Evolutionary conservation across 176 grass and related monocot species (phyloP).

Genomic region (Oryza officinalis): DNA sequence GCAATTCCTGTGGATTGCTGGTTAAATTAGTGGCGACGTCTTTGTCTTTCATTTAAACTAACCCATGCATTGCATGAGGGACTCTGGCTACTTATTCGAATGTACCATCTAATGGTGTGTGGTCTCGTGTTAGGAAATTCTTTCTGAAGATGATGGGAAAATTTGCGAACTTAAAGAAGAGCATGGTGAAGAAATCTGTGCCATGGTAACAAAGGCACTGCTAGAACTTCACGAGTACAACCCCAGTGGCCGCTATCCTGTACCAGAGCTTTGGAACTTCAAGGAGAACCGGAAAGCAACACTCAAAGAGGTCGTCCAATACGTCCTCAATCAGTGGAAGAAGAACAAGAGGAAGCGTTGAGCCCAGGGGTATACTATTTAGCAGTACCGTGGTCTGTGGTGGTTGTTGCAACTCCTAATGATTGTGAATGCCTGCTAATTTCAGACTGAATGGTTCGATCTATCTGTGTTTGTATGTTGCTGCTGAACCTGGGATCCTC

Average conservation of each 20-base stretch:
- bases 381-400: background rate
- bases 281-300: conserved; percentile 36
- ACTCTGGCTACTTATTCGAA: background rate
- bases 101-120: background rate
- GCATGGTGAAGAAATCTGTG: conserved; percentile 42
- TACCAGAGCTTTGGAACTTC: conserved; percentile 52
- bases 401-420: background rate
- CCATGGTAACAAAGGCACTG: conserved; percentile 41
- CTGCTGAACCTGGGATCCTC: background rate
- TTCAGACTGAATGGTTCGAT: background rate
- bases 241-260: conserved; percentile 39
- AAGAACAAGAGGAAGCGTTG: conserved; percentile 27
- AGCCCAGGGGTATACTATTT: background rate
- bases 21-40: background rate
- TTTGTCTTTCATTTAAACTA: background rate
- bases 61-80: background rate
- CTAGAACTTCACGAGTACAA: conserved; percentile 65
- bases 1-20: background rate
- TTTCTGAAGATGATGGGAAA: conserved; percentile 50
- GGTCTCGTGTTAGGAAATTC: conserved; percentile 41
- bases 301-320: conserved; percentile 27
- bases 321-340: conserved; percentile 3
- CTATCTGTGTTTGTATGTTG: background rate
- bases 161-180: conserved; percentile 41
- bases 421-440: background rate